Percentiles rank a stretch among this genome's conserved stretches.
phyloP scores from a whole-genome alignment of 2,329 filamentous ascomycete species.

The Dendrostoma leiphaemia region DNA sequence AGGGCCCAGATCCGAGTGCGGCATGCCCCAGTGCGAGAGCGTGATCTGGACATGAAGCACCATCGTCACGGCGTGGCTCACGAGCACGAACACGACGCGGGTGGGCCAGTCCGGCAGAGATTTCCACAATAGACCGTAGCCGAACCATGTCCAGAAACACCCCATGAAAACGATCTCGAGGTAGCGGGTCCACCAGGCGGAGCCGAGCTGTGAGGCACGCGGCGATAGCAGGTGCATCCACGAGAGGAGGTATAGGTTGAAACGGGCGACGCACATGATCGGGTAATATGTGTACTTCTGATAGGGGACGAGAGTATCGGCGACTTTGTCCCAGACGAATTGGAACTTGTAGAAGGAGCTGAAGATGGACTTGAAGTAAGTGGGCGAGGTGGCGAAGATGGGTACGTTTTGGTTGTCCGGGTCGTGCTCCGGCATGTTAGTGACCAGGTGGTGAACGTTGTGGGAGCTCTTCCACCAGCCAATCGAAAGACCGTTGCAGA shows the following conservation, averaged over 20 bases:
- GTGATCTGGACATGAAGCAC: conserved; percentile 72
- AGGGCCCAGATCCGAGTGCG: conserved; percentile 61
- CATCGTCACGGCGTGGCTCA: conserved; percentile 65
- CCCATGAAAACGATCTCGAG: conserved; percentile 61
- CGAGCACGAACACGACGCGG: conserved; percentile 60
- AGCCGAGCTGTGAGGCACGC: conserved; percentile 54
- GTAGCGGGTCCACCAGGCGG: conserved; percentile 66
- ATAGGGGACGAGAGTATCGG: conserved; percentile 56
- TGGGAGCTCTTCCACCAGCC: conserved; percentile 71
- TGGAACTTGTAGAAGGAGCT: conserved; percentile 66
- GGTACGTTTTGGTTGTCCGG: conserved; percentile 66
- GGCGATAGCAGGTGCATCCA: conserved; percentile 62
- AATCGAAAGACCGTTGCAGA: conserved; percentile 64
- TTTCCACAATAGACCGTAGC: conserved; percentile 62
- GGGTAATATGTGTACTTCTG: conserved; percentile 70
- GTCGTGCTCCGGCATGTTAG: conserved; percentile 61
- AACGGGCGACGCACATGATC: conserved; percentile 64
- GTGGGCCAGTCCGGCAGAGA: conserved; percentile 55
- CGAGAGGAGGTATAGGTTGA: conserved; percentile 69
- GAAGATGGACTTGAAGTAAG: conserved; percentile 61
- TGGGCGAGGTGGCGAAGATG: conserved; percentile 64
- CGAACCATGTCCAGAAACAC: conserved; percentile 68
- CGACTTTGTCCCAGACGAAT: conserved; percentile 61
- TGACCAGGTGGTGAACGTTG: conserved; percentile 67
- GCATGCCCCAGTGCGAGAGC: conserved; percentile 72